phyloP scores from a whole-genome alignment of 2,329 filamentous ascomycete genomes.

The Diaporthe ilicicola region DNA sequence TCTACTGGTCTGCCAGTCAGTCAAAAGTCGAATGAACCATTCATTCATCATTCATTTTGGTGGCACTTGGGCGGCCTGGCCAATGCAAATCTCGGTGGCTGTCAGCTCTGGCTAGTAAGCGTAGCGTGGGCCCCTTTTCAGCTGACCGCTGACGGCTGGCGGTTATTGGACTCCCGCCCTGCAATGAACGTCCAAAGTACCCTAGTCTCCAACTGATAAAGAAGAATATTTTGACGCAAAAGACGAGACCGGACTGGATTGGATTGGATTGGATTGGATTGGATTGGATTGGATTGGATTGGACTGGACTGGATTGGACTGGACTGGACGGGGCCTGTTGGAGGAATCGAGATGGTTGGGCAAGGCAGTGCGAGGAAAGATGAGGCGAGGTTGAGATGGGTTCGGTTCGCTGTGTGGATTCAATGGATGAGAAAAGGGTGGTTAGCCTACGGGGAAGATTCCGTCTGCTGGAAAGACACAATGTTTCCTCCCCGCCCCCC shows the following conservation, averaged over 20 bases:
- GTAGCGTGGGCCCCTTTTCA: slow-evolving; percentile 19
- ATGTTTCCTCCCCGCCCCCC: too few species aligned
- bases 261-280: too few species aligned
- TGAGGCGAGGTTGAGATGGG: not conserved
- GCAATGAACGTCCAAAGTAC: not conserved
- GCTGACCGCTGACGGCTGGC: slow-evolving; percentile 17
- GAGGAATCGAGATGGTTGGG: slow-evolving; percentile 16
- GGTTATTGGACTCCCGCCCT: not conserved
- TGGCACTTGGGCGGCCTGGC: too few species aligned
- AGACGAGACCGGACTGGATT: not conserved
- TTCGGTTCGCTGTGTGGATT: not conserved
- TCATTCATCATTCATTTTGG: too few species aligned
- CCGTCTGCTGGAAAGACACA: not conserved
- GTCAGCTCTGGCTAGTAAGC: not conserved
- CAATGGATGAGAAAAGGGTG: not conserved
- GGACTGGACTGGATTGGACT: not conserved
- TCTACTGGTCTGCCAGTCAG: not conserved
- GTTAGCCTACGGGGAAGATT: not conserved
- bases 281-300: too few species aligned
- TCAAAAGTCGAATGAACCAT: slow-evolving; percentile 1
- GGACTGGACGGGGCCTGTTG: slow-evolving; percentile 5
- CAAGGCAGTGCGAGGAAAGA: not conserved
- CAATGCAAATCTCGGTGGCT: slow-evolving; percentile 2
- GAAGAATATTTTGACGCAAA: not conserved
- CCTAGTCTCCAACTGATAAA: not conserved